Base-by-base conservation (phyloP, 2,329 filamentous ascomycete genomes). In the Xylaria digitata region DNA sequence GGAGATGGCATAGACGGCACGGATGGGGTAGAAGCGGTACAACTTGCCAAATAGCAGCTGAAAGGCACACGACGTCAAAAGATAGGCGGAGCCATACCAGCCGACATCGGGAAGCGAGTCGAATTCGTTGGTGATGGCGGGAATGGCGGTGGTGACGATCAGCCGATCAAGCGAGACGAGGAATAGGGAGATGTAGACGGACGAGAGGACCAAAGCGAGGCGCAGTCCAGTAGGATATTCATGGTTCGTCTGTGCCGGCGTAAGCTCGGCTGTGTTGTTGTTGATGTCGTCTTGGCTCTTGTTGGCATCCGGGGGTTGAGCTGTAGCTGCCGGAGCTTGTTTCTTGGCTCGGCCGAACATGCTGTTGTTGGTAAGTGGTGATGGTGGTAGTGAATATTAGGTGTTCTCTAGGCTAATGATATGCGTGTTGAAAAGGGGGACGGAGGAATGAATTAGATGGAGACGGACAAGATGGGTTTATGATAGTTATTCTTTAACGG, bases 21-120 rank as follows among this genome's bases (percentile, higher is more conserved):
- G 80, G 64, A 81, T 70, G 55, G 75, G 75, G 70, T 76, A 80
- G 70, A 81, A 79, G 50, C 73, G 78, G 70, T 81, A 82, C 42
- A 81, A 63, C 67, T 80, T 81, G 63, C 80, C 79, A 52, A 79
- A 82, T 46, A 79, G 66, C 23, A 81, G 77, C 72, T 82, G 80
- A 63, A 80, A 81, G 56, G 78, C 73, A 52, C 76, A 78, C 46
- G 75, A 76, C 0, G 78, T 80, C 17, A 81, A 66, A 61, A 80
- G 66, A 62, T 79, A 81, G 23, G 77, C 78, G n/a, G 75, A 76
- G 23, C 78, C 78, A 64, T 81, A 81, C 79, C 79, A 81, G 32
- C 79, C 78, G n/a, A 80, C 75, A 64, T 81, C 78, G 5, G 73
- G 73, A 2, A 80, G 72, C 7, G 78, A 79, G 61, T 78, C 67